Percentiles rank a stretch among this genome's conserved stretches.
Conservation (phyloP, 768 basidiomycete genomes). For the Dentipellis fragilis region DNA sequence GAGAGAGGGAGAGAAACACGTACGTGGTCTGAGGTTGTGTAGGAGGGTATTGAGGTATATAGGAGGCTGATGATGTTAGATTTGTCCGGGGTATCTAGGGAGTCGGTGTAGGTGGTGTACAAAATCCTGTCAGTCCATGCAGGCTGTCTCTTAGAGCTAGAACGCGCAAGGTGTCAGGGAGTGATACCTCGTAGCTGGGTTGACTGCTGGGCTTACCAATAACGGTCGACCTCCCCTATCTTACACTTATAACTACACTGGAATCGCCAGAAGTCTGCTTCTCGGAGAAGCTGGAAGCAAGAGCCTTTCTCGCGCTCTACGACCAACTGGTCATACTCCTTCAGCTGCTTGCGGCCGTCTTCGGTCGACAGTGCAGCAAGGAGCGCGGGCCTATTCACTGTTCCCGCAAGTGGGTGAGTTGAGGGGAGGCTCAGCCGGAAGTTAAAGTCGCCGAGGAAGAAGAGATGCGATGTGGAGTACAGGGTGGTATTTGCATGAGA, state of each 20-base stretch:
- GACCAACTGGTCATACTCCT: slow-evolving; percentile 65
- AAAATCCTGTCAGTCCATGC: slow-evolving; percentile 93
- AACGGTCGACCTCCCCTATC: slow-evolving; percentile 74
- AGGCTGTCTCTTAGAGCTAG: slow-evolving; percentile 61
- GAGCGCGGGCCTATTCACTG: slow-evolving; percentile 25
- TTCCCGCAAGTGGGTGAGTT: slow-evolving; percentile 34
- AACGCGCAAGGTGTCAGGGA: not conserved
- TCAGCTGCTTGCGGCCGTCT: slow-evolving; percentile 42
- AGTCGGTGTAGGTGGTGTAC: slow-evolving; percentile 69
- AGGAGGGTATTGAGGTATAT: slow-evolving; percentile 74
- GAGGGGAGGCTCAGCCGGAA: slow-evolving; percentile 69
- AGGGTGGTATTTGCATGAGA: slow-evolving; percentile 44
- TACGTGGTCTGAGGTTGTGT: slow-evolving; percentile 88
- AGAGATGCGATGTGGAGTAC: slow-evolving; percentile 81
- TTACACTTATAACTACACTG: slow-evolving; percentile 85
- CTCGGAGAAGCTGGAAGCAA: slow-evolving; percentile 63
- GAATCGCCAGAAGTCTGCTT: slow-evolving; percentile 85
- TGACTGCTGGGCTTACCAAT: slow-evolving; percentile 48
- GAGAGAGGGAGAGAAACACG: slow-evolving; percentile 17
- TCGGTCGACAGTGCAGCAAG: slow-evolving; percentile 29
- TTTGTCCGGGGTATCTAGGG: slow-evolving; percentile 35
- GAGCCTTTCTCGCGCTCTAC: slow-evolving; percentile 53
- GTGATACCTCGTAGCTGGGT: not conserved
- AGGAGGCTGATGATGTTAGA: slow-evolving; percentile 55
- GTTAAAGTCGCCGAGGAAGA: slow-evolving; percentile 91